Base-by-base conservation (phyloP, 1,284 basidiomycete species). In the Agaricales sp. region DNA sequence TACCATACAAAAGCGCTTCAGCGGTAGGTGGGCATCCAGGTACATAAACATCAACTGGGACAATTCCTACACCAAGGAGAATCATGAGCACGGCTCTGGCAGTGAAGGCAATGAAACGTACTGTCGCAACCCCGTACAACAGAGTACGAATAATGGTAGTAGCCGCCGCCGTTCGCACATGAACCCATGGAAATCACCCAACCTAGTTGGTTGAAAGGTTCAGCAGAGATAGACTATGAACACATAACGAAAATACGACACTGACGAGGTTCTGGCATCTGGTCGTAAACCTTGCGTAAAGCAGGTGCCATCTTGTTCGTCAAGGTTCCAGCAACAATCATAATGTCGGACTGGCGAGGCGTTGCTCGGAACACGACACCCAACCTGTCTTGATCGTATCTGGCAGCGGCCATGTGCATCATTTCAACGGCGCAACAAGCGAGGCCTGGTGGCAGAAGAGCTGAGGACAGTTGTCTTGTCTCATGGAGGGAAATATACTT, bases 241-340 rank as follows among this genome's bases (percentile, higher is more conserved):
- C 53, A 45, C 57, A 50, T 53, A 55, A 49, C 41, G 45, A 20
- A 55, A 46, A 25, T 38, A 30, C 26, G 22, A 61, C 39, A 70
- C 73, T 26, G 64, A 85, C 89, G 78, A 56, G 91, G 91, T 60
- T 93, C 90, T 21, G 92, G 92, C 91, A 96, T 95, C 68, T 97
- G 92, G 68, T 96, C 92, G 65, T 96, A 95, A 46, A 94, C 89
- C 67, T 92, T 95, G 61, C 92, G 80, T 63, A 97, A 65, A 3
- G 94, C 94, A 44, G 96, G 96, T 2, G 94, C 96, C 96, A 99
- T 99, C 75, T 99, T 99, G 77, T 99, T 99, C 57, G 96, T 99
- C 59, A 99, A 71, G 0, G 96, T 99, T 24, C 96, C 96, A 43
- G 96, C 95, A 49, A 99, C 96, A 62, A 99, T 99, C 96, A 99